Base-by-base conservation (phyloP, 345 rosid species). In the Lepidium sativum region DNA sequence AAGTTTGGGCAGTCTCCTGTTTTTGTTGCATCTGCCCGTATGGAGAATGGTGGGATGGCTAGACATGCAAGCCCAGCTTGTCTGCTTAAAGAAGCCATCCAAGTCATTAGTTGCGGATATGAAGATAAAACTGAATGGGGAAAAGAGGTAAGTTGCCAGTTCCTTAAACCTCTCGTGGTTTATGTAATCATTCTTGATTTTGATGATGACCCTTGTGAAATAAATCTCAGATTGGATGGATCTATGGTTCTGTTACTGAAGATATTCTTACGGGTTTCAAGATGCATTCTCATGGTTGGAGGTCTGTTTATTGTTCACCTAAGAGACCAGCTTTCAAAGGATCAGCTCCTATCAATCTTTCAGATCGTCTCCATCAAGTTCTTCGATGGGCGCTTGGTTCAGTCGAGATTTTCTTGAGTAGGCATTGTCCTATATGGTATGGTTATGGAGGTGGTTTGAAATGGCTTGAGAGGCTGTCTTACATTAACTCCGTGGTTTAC, bases 101-200 rank as follows among this genome's bases (percentile, higher is more conserved):
- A 94, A 80, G 99, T 94, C 59, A 91, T 94, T 75, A 91, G 99
- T 70, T 94, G 99, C 7, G 99, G 99, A 17, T 94, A 94, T 38
- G 99, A 94, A 80, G 99, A 88, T 75, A 94, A 94, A 81, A 91
- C 99, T 6, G 99, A 94, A 82, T 91, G 99, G 99, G 99, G 99
- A 67, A 94, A 94, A 75, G 99, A 94, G 81, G 99, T 94, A 78
- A 69, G 89, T 78, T 54, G 14, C 21, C 9, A 0, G 6, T 54
- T 23, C 10, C 50, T 21, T 10, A 21, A 41, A 11, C 12, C 6
- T 15, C 53, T 59, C 20, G 44, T 13, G 9, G 53, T 4, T 4
- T 60, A 20, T 31, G 38, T 50, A 20, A 39, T 60, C 1, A 40
- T 59, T 44, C 38, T 60, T 60, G 68, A 45, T 60, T 27, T 44